Conservation (phyloP, 352 stramenopile genomes). For the Pythium utonaiense region DNA sequence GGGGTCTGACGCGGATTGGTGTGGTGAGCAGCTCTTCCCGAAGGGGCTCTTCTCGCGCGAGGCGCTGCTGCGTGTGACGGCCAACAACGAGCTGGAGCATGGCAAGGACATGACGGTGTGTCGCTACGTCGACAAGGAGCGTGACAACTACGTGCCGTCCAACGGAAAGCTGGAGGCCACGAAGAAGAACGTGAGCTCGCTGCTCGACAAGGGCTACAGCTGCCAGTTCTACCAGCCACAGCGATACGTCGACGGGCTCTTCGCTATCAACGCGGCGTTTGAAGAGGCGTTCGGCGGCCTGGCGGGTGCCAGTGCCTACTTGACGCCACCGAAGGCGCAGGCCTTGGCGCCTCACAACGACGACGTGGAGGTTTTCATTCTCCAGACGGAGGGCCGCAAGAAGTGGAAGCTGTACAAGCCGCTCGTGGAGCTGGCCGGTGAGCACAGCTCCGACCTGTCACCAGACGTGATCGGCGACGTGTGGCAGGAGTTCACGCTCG, state of each 20-base stretch:
- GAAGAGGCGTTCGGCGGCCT: slow-evolving; percentile 75
- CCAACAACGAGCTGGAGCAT: slow-evolving; percentile 52
- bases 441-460: slow-evolving; percentile 76
- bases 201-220: slow-evolving; percentile 73
- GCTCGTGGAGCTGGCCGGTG: slow-evolving; percentile 62
- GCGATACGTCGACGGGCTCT: slow-evolving; percentile 75
- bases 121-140: slow-evolving; percentile 60
- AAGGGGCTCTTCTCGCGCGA: slow-evolving; percentile 65
- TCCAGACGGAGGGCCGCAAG: slow-evolving; percentile 84
- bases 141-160: slow-evolving; percentile 53
- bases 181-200: slow-evolving; percentile 48
- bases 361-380: slow-evolving; percentile 85
- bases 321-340: slow-evolving; percentile 74
- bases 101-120: slow-evolving; percentile 74
- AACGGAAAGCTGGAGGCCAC: slow-evolving; percentile 24
- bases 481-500: slow-evolving; percentile 79
- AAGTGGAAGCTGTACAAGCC: slow-evolving; percentile 87
- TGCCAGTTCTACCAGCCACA: slow-evolving; percentile 89
- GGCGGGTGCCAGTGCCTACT: slow-evolving; percentile 72
- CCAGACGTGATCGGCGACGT: slow-evolving; percentile 63
- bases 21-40: slow-evolving; percentile 36
- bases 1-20: neutral
- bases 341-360: slow-evolving; percentile 85
- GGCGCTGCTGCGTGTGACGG: slow-evolving; percentile 56
- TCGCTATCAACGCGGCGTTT: slow-evolving; percentile 72